These are phyloP conservation scores for Linum lewisii DNA, from an alignment of 345 rosid species.

Conservation along the genomic window DNA sequence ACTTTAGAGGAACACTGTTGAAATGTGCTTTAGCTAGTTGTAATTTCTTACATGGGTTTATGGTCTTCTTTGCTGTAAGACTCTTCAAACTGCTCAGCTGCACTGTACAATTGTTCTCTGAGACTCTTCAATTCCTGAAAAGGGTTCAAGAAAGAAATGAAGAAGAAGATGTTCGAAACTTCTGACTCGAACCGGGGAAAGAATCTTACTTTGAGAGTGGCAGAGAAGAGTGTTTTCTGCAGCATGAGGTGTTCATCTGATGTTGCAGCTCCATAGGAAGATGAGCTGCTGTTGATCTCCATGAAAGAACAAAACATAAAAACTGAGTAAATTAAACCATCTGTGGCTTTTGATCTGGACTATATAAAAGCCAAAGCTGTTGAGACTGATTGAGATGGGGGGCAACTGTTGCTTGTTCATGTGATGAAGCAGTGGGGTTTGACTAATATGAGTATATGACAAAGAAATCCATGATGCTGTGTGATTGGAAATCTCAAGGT, in stretches of 20 bases:
- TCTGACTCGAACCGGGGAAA: too few relatives aligned
- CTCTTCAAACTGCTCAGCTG: constrained; percentile 74
- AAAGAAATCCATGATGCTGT: too few relatives aligned
- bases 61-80: constrained; percentile 47
- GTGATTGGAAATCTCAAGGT: too few relatives aligned
- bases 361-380: too few relatives aligned
- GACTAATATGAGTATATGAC: too few relatives aligned
- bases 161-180: not conserved
- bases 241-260: constrained; percentile 65
- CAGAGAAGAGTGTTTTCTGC: constrained; percentile 55
- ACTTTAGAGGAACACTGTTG: not conserved
- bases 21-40: not conserved
- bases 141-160: constrained; percentile 9
- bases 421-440: too few relatives aligned
- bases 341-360: too few relatives aligned
- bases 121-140: constrained; percentile 67
- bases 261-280: constrained; percentile 40
- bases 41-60: constrained; percentile 47
- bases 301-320: not conserved
- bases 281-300: constrained; percentile 27
- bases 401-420: too few relatives aligned
- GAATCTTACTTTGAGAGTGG: constrained; percentile 48
- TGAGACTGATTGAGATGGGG: too few relatives aligned
- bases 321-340: too few relatives aligned
- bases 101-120: constrained; percentile 66